Percentiles rank a stretch among this genome's conserved stretches.
These are phyloP conservation scores for Penicillium sp. DNA, from an alignment of 2,329 filamentous ascomycete genomes.

Conservation along the genomic window DNA sequence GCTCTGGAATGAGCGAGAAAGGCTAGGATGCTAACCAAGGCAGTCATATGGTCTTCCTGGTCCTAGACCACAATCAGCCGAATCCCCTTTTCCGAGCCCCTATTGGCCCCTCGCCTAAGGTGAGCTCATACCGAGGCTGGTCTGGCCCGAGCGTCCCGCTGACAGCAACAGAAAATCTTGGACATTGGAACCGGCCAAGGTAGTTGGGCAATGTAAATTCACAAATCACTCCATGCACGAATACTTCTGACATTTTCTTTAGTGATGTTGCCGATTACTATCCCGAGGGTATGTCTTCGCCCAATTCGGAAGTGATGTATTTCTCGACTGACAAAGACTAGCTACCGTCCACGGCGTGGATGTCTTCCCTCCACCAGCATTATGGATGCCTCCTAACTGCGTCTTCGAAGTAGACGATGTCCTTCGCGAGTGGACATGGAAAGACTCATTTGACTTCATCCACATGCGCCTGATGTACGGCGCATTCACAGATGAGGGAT, in stretches of 20 bases:
- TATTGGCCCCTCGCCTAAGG: slow-evolving; percentile 14
- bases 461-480: slow-evolving; percentile 21
- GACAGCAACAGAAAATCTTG: slow-evolving; percentile 10
- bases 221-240: background rate
- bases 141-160: background rate
- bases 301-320: background rate
- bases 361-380: slow-evolving; percentile 20
- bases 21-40: background rate
- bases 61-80: slow-evolving; percentile 15
- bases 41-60: slow-evolving; percentile 19
- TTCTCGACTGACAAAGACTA: slow-evolving; percentile 1
- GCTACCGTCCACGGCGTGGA: slow-evolving; percentile 23
- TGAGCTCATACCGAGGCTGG: background rate
- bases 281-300: slow-evolving; percentile 2
- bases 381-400: slow-evolving; percentile 29
- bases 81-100: slow-evolving; percentile 20
- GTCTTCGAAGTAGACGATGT: slow-evolving; percentile 29
- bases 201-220: slow-evolving; percentile 19
- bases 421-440: slow-evolving; percentile 23
- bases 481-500: slow-evolving; percentile 7
- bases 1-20: background rate
- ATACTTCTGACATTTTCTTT: background rate
- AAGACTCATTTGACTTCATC: slow-evolving; percentile 26
- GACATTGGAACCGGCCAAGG: slow-evolving; percentile 21
- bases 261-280: slow-evolving; percentile 12